phyloP scores from a whole-genome alignment of 306 rosid species.

The Quercus variabilis region DNA sequence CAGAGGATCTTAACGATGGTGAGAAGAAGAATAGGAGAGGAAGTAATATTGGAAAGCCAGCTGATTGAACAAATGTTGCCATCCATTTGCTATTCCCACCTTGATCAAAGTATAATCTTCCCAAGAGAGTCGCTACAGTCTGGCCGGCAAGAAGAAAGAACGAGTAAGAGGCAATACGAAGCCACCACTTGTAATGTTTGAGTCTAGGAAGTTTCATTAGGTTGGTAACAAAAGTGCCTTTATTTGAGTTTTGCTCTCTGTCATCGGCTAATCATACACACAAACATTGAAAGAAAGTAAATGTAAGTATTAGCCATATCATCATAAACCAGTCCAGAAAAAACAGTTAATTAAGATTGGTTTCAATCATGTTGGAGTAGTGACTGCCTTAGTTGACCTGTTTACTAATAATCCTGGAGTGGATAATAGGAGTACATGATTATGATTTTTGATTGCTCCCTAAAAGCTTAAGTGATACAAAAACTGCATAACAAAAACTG shows the following conservation, averaged over 20 bases:
- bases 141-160: slow-evolving; percentile 46
- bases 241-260: slow-evolving; percentile 3
- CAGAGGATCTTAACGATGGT: background rate
- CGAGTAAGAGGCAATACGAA: slow-evolving; percentile 35
- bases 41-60: slow-evolving; percentile 56
- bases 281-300: background rate
- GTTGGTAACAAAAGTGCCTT: background rate
- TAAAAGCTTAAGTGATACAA: background rate
- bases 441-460: background rate
- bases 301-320: background rate
- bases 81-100: slow-evolving; percentile 76
- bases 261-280: slow-evolving; percentile 24
- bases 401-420: background rate
- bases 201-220: slow-evolving; percentile 17
- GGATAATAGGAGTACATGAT: background rate
- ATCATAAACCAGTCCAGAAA: background rate
- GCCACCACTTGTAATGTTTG: slow-evolving; percentile 44
- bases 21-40: slow-evolving; percentile 38
- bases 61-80: slow-evolving; percentile 64
- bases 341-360: background rate
- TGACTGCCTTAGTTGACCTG: background rate
- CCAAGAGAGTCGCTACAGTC: slow-evolving; percentile 53
- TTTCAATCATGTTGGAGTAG: background rate
- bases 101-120: slow-evolving; percentile 53
- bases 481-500: background rate